Base-by-base conservation (phyloP, 164 flowering plant genomes). In the Echeveria elegans region DNA sequence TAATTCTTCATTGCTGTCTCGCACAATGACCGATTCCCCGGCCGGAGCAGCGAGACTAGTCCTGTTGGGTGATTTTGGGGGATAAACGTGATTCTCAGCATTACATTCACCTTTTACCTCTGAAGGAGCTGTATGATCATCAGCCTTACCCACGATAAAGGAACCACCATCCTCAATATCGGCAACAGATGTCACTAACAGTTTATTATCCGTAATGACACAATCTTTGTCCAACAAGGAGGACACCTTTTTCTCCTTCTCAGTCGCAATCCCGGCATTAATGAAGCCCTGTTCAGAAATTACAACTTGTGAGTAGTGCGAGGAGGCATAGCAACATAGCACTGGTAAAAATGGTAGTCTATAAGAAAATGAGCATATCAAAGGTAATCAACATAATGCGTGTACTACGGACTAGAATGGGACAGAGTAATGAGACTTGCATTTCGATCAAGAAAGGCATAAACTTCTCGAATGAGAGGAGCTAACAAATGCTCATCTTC, bases 211-310 rank as follows among this genome's bases (percentile, higher is more conserved):
- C 38, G 74, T 68, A 18, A 79, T 34, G 72, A 79, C 75, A 63
- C 79, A 73, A 61, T 70, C 71, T 65, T 76, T 70, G 50, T 79
- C 73, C 45, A 71, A 64, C 29, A 60, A 31, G 64, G 32, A 47
- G 66, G 73, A 43, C 68, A 75, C 78, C 48, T 71, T 72, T 58
- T 77, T 82, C 65, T 77, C 83, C 80, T 82, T 91, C 67, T 68
- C 76, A 30, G 88, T 80, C 77, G 97, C 92, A 76, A 95, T 76
- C 73, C 99, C 99, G 74, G 77, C 74, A 77, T 95, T 95, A 78
- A 95, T 95, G 74, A 85, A 91, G 73, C 99, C 97, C 99, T 95
- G 94, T 77, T 43, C 52, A 83, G 63, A 72, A 32, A 9, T 34
- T 36, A 15, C 24, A 36, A 53, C 21, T 71, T 37, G 67, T 81